These are phyloP conservation scores for Botrytis squamosa DNA, from an alignment of 2,329 filamentous ascomycete genomes.

Conservation along the genomic window DNA sequence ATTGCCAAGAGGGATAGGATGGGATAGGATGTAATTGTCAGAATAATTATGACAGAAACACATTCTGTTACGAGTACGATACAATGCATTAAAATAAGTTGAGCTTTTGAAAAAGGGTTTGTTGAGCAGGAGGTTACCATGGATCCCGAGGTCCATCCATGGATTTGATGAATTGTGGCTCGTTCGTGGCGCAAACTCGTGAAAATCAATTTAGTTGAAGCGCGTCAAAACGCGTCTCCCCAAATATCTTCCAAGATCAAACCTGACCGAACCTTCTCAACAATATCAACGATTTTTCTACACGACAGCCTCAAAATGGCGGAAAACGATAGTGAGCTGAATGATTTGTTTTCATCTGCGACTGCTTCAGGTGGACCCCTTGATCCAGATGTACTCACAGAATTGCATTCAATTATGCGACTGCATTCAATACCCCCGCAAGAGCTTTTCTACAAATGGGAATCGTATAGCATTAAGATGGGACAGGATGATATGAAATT, in stretches of 20 bases:
- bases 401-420: conserved; percentile 82
- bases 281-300: neutral
- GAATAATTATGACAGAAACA: neutral
- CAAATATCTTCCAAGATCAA: neutral
- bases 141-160: neutral
- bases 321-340: conserved; percentile 32
- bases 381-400: conserved; percentile 72
- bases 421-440: conserved; percentile 78
- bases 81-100: neutral
- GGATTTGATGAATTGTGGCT: conserved; percentile 8
- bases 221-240: conserved; percentile 22
- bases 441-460: conserved; percentile 98
- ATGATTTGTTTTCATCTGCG: conserved; percentile 34
- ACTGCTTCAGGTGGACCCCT: conserved; percentile 43
- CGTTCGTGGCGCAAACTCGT: conserved; percentile 17
- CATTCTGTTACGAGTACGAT: neutral
- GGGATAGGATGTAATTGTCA: neutral
- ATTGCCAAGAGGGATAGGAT: neutral
- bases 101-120: neutral
- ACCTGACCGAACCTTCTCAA: neutral
- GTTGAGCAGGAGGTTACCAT: neutral
- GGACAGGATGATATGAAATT: conserved; percentile 73
- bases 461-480: conserved; percentile 96
- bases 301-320: conserved; percentile 25
- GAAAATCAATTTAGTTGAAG: conserved; percentile 20